Evolutionary conservation across 2,329 filamentous ascomycete genomes (phyloP).

Genomic region (Byssoonygena ceratinophila): DNA sequence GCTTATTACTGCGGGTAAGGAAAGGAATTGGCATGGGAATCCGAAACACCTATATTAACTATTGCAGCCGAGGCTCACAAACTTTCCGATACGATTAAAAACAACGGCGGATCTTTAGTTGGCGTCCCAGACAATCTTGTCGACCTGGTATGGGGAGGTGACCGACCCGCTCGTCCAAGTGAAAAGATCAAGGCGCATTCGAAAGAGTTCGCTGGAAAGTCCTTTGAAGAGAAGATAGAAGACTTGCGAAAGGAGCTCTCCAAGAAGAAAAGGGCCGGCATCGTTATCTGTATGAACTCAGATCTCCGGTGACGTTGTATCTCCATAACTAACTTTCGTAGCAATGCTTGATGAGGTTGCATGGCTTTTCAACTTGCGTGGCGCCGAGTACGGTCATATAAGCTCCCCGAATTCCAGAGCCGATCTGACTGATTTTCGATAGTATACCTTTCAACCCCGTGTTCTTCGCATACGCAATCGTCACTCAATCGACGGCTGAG

Average conservation of each 20-base stretch:
- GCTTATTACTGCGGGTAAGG: conserved; percentile 59
- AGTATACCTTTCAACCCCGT: conserved; percentile 94
- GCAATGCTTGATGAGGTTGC: conserved; percentile 91
- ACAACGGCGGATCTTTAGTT: conserved; percentile 64
- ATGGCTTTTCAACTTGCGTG: conserved; percentile 96
- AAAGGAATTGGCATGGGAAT: conserved; percentile 11
- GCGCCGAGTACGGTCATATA: conserved; percentile 54
- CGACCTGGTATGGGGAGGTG: conserved; percentile 75
- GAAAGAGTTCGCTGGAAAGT: conserved; percentile 67
- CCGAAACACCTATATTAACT: neutral
- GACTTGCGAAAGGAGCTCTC: conserved; percentile 84
- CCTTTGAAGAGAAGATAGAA: conserved; percentile 68
- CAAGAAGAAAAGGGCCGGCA: conserved; percentile 77
- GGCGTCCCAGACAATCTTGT: conserved; percentile 73
- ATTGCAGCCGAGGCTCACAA: conserved; percentile 54
- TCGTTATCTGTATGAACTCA: conserved; percentile 58
- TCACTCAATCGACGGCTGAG: conserved; percentile 65
- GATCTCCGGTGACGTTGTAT: neutral
- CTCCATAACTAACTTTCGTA: conserved; percentile 16
- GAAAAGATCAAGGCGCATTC: conserved; percentile 65
- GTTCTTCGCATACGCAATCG: conserved; percentile 89
- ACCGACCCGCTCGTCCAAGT: conserved; percentile 62
- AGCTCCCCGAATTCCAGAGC: neutral
- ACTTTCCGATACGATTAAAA: conserved; percentile 76
- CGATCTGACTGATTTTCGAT: conserved; percentile 14